Percentiles rank a stretch among this genome's conserved stretches.
These are phyloP conservation scores for Heterobasidion irregulare DNA, from an alignment of 1,284 basidiomycete genomes.

Conservation along the genomic window DNA sequence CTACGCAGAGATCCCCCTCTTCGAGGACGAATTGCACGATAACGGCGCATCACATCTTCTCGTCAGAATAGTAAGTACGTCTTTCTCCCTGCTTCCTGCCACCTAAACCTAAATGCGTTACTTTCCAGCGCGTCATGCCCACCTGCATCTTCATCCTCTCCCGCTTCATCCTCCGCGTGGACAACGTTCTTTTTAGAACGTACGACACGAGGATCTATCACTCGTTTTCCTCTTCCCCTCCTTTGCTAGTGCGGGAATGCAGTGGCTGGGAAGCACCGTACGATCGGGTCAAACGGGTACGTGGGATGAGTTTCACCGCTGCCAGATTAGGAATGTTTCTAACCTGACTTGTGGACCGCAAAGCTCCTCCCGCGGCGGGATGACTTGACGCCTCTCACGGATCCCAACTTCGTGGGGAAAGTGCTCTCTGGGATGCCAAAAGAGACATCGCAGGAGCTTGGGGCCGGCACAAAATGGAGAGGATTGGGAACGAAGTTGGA, in stretches of 20 bases:
- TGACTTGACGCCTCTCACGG: constrained; percentile 87
- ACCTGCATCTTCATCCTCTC: constrained; percentile 89
- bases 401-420: constrained; percentile 80
- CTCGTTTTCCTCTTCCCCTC: constrained; percentile 56
- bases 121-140: constrained; percentile 87
- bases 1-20: constrained; percentile 88
- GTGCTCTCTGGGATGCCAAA: constrained; percentile 60
- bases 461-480: constrained; percentile 72
- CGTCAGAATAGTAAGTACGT: constrained; percentile 71
- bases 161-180: constrained; percentile 91
- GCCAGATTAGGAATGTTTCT: too few species aligned
- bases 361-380: constrained; percentile 74
- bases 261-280: constrained; percentile 91
- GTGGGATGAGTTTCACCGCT: constrained; percentile 15
- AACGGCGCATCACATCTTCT: constrained; percentile 82
- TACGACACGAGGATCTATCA: constrained; percentile 91
- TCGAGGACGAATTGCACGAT: constrained; percentile 92
- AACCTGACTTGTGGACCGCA: neutral
- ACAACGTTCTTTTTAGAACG: constrained; percentile 89
- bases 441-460: constrained; percentile 47
- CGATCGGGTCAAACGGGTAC: constrained; percentile 68
- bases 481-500: constrained; percentile 52
- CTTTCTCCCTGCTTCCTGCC: neutral
- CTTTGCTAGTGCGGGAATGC: constrained; percentile 71
- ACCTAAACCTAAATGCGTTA: neutral